Percentiles rank a stretch among this genome's conserved stretches.
These are phyloP conservation scores for Kurtzmaniella fragi DNA, from an alignment of 805 yeast genomes.

Conservation along the genomic window DNA sequence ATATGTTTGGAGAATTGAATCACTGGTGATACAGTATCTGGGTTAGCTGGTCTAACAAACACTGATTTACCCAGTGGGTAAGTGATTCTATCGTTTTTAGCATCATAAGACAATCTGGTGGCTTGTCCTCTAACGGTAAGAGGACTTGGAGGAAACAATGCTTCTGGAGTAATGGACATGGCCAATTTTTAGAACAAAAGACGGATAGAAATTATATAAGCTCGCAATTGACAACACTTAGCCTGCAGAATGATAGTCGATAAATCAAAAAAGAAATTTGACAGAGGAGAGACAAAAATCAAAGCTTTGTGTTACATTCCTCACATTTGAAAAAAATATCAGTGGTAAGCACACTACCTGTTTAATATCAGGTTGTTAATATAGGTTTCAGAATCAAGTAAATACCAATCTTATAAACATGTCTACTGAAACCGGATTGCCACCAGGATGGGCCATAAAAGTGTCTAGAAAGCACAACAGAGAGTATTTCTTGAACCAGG, in stretches of 20 bases:
- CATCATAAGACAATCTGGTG: slow-evolving; percentile 72
- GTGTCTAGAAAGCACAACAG: slow-evolving; percentile 75
- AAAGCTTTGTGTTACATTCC: too few relatives aligned
- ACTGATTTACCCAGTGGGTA: slow-evolving; percentile 82
- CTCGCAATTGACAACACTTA: too few relatives aligned
- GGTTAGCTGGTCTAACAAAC: slow-evolving; percentile 58
- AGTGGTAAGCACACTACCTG: too few relatives aligned
- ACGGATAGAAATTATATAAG: too few relatives aligned
- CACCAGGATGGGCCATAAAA: slow-evolving; percentile 77
- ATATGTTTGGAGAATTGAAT: slow-evolving; percentile 73
- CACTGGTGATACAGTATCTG: slow-evolving; percentile 41
- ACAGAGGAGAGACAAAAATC: too few relatives aligned
- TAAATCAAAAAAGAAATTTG: too few relatives aligned
- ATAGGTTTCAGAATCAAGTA: too few relatives aligned
- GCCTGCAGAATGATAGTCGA: too few relatives aligned
- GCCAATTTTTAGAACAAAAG: background rate
- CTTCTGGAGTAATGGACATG: slow-evolving; percentile 26
- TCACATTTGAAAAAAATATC: too few relatives aligned
- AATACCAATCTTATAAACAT: too few relatives aligned
- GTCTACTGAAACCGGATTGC: slow-evolving; percentile 61
- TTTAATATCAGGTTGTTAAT: too few relatives aligned
- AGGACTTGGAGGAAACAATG: slow-evolving; percentile 71
- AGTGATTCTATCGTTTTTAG: slow-evolving; percentile 61
- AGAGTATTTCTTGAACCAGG: slow-evolving; percentile 75
- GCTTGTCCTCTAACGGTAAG: slow-evolving; percentile 65